A percentile compares a stretch with the other conserved stretches of the same genome.
phyloP scores from a whole-genome alignment of 2,329 filamentous ascomycete species.

The Pyrenochaeta sp. region DNA sequence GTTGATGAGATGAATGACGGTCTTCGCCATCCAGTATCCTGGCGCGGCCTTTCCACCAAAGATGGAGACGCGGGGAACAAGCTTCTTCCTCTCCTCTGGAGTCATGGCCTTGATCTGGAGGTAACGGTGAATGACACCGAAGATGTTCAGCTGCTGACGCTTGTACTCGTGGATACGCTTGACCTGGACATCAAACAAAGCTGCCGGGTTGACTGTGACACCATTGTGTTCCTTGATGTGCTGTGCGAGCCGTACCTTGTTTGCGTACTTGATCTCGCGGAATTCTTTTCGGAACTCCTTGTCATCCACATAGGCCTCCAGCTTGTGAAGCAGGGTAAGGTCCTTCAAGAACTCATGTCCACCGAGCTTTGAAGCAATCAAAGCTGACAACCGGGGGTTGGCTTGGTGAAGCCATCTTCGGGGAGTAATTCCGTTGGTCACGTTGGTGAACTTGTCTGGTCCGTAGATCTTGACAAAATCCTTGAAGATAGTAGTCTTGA shows the following conservation, averaged over 20 bases:
- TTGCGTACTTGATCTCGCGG: constrained; percentile 94
- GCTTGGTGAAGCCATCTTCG: constrained; percentile 97
- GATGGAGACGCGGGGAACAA: constrained; percentile 87
- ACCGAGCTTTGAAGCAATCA: constrained; percentile 90
- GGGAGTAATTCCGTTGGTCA: constrained; percentile 97
- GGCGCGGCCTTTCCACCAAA: constrained; percentile 98
- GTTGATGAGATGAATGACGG: constrained; percentile 96
- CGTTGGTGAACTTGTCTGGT: constrained; percentile 97
- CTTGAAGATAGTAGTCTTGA: constrained; percentile 99
- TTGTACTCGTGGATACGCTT: constrained; percentile 99
- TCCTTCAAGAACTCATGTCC: constrained; percentile 88
- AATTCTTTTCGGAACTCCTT: constrained; percentile 92
- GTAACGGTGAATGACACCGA: constrained; percentile 95
- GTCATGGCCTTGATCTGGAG: constrained; percentile 86
- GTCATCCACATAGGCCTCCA: constrained; percentile 86
- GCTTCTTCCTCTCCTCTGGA: constrained; percentile 84
- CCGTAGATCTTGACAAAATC: constrained; percentile 97
- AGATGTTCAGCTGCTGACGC: constrained; percentile 98
- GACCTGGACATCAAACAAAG: constrained; percentile 96
- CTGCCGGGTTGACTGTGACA: constrained; percentile 82
- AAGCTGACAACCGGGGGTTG: constrained; percentile 87
- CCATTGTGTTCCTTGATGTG: constrained; percentile 86
- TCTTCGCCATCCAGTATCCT: constrained; percentile 99
- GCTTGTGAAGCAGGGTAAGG: constrained; percentile 82
- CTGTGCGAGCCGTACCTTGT: constrained; percentile 91